Evolutionary conservation across 208 protist species (phyloP), one percentile per base, ranked within the genome.

Genomic region (Acanthamoeba sp.): DNA sequence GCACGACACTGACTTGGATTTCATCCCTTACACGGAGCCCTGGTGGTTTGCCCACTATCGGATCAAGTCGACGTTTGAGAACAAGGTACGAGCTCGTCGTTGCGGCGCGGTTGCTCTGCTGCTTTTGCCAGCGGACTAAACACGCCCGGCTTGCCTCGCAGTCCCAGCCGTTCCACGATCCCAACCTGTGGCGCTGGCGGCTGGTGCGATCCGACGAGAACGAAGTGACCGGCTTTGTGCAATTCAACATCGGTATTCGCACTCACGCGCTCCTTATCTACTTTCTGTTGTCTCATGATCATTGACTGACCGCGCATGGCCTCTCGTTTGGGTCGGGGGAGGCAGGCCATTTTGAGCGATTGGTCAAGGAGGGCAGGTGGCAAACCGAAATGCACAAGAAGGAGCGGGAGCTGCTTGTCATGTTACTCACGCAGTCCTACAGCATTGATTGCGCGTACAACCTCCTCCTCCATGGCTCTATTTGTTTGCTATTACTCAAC

Each of bases 331-430:
- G 14, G 45, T 9, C 45, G 62, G 6, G 29, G 62, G 62, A 7
- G 6, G n/a, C 66, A 76, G 66, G 78, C 22, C 50, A 88, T 22
- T 62, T 88, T 57, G 78, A 88, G 78, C 50, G 42, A 4, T 62
- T 88, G 78, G 78, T 88, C 50, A 88, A 88, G 50, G 78, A 88
- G 34, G 78, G 78, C n/a, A 34, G 78, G 78, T 45, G 34, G 34
- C 10, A 32, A 57, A 32, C 69, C 1, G 78, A 88, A 22, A 6
- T 88, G 9, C 16, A 18, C 55, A 29, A 29, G 20, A 20, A 20
- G 22, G 55, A 62, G 55, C 55, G 9, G 55, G 24, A 1, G 55
- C 55, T 62, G 22, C 24, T 62, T 7, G 20, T 76, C 6, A 40
- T 29, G 12, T 29, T 76, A 29, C n/a, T 76, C 66, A 18, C 12